Percentiles rank a stretch among this genome's conserved stretches.
These are phyloP conservation scores for Candida michaelii DNA, from an alignment of 805 yeast species.

Conservation along the genomic window DNA sequence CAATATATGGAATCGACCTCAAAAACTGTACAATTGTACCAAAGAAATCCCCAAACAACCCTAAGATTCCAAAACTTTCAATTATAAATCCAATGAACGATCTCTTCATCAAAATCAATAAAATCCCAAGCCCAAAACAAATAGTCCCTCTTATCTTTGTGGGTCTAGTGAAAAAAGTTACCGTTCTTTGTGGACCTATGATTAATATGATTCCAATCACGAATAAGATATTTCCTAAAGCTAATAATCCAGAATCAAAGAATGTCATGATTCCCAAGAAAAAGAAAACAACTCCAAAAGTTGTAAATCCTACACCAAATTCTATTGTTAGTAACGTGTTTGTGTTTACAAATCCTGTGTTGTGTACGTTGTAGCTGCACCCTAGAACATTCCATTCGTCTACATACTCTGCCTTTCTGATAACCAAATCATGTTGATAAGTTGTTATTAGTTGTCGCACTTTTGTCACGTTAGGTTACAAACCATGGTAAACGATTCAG, in stretches of 20 bases:
- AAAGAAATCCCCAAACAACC: slow-evolving; percentile 90
- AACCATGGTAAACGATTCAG: background rate
- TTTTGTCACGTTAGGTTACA: background rate
- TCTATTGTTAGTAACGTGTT: slow-evolving; percentile 45
- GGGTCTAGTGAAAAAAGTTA: slow-evolving; percentile 82
- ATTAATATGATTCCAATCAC: slow-evolving; percentile 80
- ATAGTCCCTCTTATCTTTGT: slow-evolving; percentile 83
- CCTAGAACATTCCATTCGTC: no score
- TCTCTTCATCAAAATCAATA: slow-evolving; percentile 70
- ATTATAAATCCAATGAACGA: slow-evolving; percentile 82
- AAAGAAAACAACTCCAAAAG: slow-evolving; percentile 78
- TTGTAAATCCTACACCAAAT: slow-evolving; percentile 90
- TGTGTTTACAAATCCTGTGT: no score
- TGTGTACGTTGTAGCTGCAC: no score
- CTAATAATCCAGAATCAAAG: slow-evolving; percentile 85
- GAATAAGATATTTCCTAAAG: slow-evolving; percentile 82
- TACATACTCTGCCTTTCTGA: slow-evolving; percentile 73
- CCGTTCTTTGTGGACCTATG: slow-evolving; percentile 83
- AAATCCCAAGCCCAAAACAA: slow-evolving; percentile 73
- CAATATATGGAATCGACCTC: slow-evolving; percentile 84
- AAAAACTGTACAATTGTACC: slow-evolving; percentile 85
- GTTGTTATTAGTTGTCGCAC: slow-evolving; percentile 4
- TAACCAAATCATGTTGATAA: slow-evolving; percentile 57
- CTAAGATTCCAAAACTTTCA: slow-evolving; percentile 87
- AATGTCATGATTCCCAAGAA: slow-evolving; percentile 79